These are phyloP conservation scores for Colletotrichum limetticola DNA, from an alignment of 2,329 filamentous ascomycete genomes.

Conservation along the genomic window DNA sequence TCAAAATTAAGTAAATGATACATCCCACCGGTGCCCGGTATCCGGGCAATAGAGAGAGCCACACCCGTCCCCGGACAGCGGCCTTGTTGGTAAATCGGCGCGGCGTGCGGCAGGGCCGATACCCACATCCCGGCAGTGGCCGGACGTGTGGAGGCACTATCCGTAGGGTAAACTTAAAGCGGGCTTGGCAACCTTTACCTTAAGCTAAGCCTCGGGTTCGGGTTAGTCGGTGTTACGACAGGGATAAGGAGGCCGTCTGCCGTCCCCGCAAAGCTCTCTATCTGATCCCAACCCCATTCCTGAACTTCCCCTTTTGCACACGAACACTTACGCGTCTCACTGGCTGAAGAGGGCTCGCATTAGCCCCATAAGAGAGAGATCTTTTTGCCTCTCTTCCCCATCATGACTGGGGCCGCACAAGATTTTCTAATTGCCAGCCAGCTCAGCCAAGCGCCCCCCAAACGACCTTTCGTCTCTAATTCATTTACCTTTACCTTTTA, in stretches of 20 bases:
- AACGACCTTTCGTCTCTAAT: not conserved
- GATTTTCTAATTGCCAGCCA: constrained; percentile 5
- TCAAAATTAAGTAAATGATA: not conserved
- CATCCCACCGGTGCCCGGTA: not conserved
- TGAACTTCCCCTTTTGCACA: not conserved
- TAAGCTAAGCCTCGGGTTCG: constrained; percentile 9
- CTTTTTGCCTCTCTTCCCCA: not conserved
- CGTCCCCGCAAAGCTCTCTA: not conserved
- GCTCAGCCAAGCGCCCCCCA: not conserved
- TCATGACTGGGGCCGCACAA: not conserved
- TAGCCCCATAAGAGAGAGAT: constrained; percentile 14
- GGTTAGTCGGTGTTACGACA: constrained; percentile 12
- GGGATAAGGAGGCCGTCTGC: constrained; percentile 2
- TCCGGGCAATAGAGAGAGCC: not conserved
- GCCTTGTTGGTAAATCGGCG: not conserved
- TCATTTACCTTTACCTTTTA: not conserved
- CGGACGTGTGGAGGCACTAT: not conserved
- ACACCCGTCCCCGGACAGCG: too few relatives aligned
- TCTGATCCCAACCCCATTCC: not conserved
- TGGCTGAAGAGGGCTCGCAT: constrained; percentile 15
- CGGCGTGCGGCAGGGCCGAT: constrained; percentile 7
- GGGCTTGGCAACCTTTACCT: not conserved
- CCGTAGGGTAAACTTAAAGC: not conserved
- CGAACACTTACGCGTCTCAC: constrained; percentile 16
- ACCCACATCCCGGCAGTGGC: constrained; percentile 12